Evolutionary conservation across 2,329 filamentous ascomycete genomes (phyloP), one percentile per base, ranked within the genome.

Genomic region (Rosellinia necatrix): DNA sequence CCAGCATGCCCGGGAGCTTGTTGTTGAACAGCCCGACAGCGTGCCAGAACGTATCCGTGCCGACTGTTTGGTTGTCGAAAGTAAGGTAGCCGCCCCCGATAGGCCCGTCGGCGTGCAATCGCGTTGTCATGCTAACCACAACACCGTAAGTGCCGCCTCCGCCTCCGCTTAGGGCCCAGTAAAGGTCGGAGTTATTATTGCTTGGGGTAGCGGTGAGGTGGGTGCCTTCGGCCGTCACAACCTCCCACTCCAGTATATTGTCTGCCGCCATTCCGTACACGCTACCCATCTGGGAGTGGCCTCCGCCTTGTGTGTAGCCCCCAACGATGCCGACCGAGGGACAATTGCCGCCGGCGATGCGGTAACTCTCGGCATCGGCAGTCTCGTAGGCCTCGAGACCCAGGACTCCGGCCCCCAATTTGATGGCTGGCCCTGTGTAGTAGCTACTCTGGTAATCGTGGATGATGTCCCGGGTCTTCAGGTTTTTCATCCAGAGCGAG

Each of bases 121-220:
- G 79, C 34, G 77, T 71, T 1, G 81, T 86, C 68, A 85, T 74
- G 6, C 78, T 80, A 10, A 78, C 68, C 2, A 86, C 81, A 2
- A 87, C 74, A 3, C 75, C 84, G 59, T 80, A 87, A 30, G 77
- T 86, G 9, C 83, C 81, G 9, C 77, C 80, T 2, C 85, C 84
- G 0, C 84, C 83, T 4, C 84, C 83, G 49, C 75, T 75, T 1
- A 87, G 69, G 1, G 85, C 85, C 84, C 84, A 89, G 72, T 83
- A 87, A 1, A 88, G 72, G 49, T 87, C 84, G 0, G 72, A 55
- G 59, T 87, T 81, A 29, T 78, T 58, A 0, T 65, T n/a, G 15
- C 12, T 65, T 0, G 72, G 74, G 5, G 74, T 78, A 0, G 82
- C 83, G 1, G 69, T 76, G 1, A 84, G 61, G 19, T 78, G 66